Percentiles rank a stretch among this genome's conserved stretches.
Conservation (phyloP, 2,329 filamentous ascomycete genomes). For the Lasiodiplodia sp. region DNA sequence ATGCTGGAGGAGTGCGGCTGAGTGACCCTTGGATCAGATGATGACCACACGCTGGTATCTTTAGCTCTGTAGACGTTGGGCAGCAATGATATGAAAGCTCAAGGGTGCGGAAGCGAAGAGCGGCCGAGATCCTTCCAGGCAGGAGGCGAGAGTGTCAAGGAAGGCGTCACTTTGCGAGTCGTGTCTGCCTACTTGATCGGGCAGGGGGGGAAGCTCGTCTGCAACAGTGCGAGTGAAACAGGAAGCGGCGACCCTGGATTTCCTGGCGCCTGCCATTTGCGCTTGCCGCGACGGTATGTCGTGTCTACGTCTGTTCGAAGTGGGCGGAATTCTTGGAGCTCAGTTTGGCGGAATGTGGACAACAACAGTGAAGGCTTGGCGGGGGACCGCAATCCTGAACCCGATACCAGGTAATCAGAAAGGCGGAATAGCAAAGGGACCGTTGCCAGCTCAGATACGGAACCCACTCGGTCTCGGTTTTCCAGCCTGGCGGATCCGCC, state of each 20-base stretch:
- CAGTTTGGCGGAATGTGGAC: neutral
- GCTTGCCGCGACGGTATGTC: too few species aligned
- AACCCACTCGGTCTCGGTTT: constrained; percentile 1
- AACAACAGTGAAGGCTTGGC: neutral
- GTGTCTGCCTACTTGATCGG: neutral
- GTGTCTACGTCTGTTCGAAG: neutral
- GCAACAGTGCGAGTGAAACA: neutral
- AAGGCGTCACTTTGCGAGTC: neutral
- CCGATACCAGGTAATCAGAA: neutral
- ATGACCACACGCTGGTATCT: neutral
- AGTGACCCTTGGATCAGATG: constrained; percentile 5
- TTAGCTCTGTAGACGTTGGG: neutral
- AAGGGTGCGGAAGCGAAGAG: neutral
- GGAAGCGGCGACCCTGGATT: neutral
- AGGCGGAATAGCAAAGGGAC: neutral
- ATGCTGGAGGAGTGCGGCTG: constrained; percentile 12
- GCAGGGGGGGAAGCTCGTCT: neutral
- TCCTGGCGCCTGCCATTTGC: neutral
- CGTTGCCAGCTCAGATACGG: neutral
- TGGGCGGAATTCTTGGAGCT: neutral
- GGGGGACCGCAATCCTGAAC: neutral
- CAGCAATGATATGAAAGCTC: neutral
- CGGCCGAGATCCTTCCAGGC: neutral
- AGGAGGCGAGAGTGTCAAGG: neutral
- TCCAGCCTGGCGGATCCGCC: neutral